Evolutionary conservation across 495 filamentous ascomycete genomes (phyloP).

Genomic region (Xylaria curta): DNA sequence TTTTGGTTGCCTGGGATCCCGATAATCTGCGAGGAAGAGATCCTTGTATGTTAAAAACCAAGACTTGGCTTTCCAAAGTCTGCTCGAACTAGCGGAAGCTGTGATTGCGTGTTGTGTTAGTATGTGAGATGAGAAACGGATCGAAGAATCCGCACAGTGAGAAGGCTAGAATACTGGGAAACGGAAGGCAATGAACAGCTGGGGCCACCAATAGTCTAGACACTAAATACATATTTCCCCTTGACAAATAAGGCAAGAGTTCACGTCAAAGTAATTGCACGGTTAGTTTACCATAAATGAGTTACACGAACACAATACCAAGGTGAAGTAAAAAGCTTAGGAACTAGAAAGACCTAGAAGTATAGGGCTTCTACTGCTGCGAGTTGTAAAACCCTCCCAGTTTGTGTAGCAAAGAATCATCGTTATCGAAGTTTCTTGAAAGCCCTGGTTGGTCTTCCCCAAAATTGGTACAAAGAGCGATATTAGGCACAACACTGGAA

Average conservation of each 20-base stretch:
- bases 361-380: not conserved
- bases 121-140: not conserved
- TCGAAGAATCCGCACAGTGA: not conserved
- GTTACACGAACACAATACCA: not conserved
- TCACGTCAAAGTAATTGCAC: not conserved
- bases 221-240: not conserved
- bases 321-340: not conserved
- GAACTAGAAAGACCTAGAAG: not conserved
- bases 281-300: not conserved
- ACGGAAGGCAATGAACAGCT: not conserved
- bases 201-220: not conserved
- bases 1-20: slow-evolving; percentile 5
- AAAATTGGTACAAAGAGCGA: not conserved
- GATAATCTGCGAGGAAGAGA: not conserved
- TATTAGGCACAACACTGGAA: not conserved
- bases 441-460: not conserved
- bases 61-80: slow-evolving; percentile 12
- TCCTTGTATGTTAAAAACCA: not conserved
- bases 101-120: not conserved
- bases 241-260: not conserved
- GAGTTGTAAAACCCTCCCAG: not conserved
- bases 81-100: not conserved
- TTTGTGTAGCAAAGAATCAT: not conserved
- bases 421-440: not conserved
- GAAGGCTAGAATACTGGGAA: not conserved